Base-by-base conservation (phyloP, 1,284 basidiomycete genomes). In the Phenoliferia sp. region DNA sequence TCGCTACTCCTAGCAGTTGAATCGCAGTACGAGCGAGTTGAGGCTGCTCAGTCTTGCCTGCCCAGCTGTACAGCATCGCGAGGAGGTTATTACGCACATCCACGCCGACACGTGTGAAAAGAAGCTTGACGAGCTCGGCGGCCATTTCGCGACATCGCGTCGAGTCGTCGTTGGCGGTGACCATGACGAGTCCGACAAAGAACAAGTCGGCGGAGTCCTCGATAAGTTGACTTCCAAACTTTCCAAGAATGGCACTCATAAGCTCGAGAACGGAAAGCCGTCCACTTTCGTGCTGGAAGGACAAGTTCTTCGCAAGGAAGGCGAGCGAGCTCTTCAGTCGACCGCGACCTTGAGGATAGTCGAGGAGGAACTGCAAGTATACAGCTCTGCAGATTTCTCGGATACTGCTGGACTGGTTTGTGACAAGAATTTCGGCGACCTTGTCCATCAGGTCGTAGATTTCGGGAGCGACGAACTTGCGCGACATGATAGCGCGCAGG, bases 371-470 rank as follows among this genome's bases (percentile, higher is more conserved):
- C 76, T 96, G 92, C 55, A 99, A 85, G 50, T 95, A 85, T 35
- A 94, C 86, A 50, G 89, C 87, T 29, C 96, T 88, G 75, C 92
- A 95, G 1, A 91, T 85, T 76, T 96, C 94, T 76, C 94, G 93
- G 10, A 96, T 93, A 73, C 92, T 89, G 0, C 87, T 80, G 16
- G 92, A 92, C 79, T 99, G 95, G 74, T 86, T 94, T 12, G 93
- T 96, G 52, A 99, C 92, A 84, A 97, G 88, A 76, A 97, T 87
- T 76, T 93, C 89, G 2, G 92, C 88, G n/a, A 99, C 88, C 71
- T 88, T 88, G 71, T 93, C 91, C 94, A 99, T 98, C 52, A 96
- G 82, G 78, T 99, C 94, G 82, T 99, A 99, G 62, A 99, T 89
- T 79, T 99, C 96, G 0, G 92, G 91, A 1, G 96, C 92, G 55